Conservation (phyloP, 129 eudicot genomes). For the Chrysanthemum makinoi region DNA sequence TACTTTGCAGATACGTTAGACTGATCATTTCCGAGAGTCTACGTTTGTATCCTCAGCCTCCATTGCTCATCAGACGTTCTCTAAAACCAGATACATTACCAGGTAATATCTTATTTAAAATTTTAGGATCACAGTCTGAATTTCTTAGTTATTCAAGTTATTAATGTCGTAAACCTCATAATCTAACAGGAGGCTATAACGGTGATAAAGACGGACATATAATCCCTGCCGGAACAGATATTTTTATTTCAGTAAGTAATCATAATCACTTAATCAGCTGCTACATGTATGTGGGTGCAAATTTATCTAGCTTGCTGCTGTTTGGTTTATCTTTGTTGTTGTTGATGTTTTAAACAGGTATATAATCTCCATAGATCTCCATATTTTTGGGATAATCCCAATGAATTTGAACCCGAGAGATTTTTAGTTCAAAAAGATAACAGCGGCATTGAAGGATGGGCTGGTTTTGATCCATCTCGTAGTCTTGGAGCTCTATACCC, state of each 20-base stretch:
- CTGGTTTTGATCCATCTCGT: conserved; percentile 94
- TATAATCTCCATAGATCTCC: conserved; percentile 99
- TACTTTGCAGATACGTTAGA: conserved; percentile 63
- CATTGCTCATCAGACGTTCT: conserved; percentile 95
- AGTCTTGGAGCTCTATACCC: conserved; percentile 96
- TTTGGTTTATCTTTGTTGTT: background rate
- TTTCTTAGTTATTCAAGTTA: background rate
- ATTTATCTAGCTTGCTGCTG: background rate
- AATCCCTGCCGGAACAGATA: conserved; percentile 87
- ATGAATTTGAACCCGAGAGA: conserved; percentile 91
- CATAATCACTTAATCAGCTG: background rate
- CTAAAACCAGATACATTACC: conserved; percentile 77
- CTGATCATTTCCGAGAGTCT: conserved; percentile 86
- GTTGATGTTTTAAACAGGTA: conserved; percentile 43
- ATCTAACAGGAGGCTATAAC: conserved; percentile 72
- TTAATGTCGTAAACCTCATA: conserved; percentile 4
- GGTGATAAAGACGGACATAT: conserved; percentile 76
- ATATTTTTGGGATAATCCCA: conserved; percentile 83
- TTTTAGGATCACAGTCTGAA: background rate
- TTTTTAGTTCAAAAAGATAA: conserved; percentile 55
- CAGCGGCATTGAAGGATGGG: conserved; percentile 77
- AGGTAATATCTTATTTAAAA: conserved; percentile 32
- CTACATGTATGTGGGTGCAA: background rate
- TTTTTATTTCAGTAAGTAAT: conserved; percentile 76
- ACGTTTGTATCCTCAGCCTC: conserved; percentile 96